Conservation (phyloP, 176 grass and related monocot genomes). For the Urochloa ruziziensis region DNA sequence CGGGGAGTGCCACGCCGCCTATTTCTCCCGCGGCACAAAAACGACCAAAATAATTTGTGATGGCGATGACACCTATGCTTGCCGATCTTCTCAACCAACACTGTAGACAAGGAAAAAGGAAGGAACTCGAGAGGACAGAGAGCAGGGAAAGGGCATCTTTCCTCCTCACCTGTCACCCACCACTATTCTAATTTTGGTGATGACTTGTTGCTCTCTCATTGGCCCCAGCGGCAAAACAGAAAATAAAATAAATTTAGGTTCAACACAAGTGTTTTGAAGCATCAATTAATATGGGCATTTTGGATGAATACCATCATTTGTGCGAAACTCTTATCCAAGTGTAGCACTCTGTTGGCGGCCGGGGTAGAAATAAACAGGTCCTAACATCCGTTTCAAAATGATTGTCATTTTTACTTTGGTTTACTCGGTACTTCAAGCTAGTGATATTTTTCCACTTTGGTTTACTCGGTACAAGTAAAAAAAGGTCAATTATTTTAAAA, state of each 20-base stretch:
- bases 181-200: background rate
- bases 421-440: no score
- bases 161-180: conserved; percentile 4
- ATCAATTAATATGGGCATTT: background rate
- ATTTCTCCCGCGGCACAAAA: background rate
- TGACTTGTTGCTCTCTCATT: conserved; percentile 34
- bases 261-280: background rate
- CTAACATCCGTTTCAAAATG: background rate
- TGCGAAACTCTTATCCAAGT: background rate
- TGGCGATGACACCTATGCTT: conserved; percentile 5
- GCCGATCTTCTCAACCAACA: background rate
- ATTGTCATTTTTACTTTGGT: no score
- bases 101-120: conserved; percentile 1
- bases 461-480: no score
- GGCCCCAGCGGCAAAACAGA: background rate
- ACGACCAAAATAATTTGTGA: background rate
- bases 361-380: no score
- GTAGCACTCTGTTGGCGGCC: background rate
- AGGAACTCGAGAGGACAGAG: background rate
- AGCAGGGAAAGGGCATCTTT: background rate
- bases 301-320: background rate
- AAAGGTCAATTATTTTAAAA: no score
- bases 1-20: conserved; percentile 14
- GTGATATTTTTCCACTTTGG: no score
- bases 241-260: background rate